A percentile compares a stretch with the other conserved stretches of the same genome.
phyloP scores from a whole-genome alignment of 1,139 yeast genomes.

The Suhomyces choctaworum region DNA sequence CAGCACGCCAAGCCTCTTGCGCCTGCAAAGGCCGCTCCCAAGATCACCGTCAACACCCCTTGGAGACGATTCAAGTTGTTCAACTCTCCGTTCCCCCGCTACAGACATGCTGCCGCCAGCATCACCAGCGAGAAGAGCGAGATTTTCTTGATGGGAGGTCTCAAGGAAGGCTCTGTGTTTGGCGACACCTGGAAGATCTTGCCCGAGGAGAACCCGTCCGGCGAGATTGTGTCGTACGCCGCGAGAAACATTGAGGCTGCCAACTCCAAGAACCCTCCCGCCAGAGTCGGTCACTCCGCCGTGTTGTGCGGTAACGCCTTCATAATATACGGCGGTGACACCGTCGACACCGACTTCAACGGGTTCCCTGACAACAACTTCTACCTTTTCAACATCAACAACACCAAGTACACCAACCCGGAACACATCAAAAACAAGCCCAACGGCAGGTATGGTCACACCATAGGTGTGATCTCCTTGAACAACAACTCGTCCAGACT shows the following conservation, averaged over 20 bases:
- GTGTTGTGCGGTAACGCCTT: conserved; percentile 93
- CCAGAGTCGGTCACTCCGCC: conserved; percentile 95
- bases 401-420: conserved; percentile 89
- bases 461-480: conserved; percentile 61
- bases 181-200: conserved; percentile 89
- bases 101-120: conserved; percentile 86
- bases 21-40: conserved; percentile 5
- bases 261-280: conserved; percentile 71
- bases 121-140: conserved; percentile 79
- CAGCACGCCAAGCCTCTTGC: background rate
- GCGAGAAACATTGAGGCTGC: conserved; percentile 64
- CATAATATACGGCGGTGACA: conserved; percentile 95
- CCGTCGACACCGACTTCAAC: conserved; percentile 77
- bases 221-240: conserved; percentile 36
- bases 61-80: conserved; percentile 74
- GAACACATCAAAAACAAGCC: conserved; percentile 82
- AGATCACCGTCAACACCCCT: conserved; percentile 43
- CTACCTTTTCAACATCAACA: conserved; percentile 86
- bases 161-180: conserved; percentile 87
- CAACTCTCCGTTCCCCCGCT: conserved; percentile 90
- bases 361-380: conserved; percentile 86
- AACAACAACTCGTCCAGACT: conserved; percentile 70
- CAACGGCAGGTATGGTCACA: conserved; percentile 91
- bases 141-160: conserved; percentile 89
- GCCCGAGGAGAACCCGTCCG: conserved; percentile 39